These are phyloP conservation scores for Arthroderma sp. DNA, from an alignment of 2,329 filamentous ascomycete genomes.

Conservation along the genomic window DNA sequence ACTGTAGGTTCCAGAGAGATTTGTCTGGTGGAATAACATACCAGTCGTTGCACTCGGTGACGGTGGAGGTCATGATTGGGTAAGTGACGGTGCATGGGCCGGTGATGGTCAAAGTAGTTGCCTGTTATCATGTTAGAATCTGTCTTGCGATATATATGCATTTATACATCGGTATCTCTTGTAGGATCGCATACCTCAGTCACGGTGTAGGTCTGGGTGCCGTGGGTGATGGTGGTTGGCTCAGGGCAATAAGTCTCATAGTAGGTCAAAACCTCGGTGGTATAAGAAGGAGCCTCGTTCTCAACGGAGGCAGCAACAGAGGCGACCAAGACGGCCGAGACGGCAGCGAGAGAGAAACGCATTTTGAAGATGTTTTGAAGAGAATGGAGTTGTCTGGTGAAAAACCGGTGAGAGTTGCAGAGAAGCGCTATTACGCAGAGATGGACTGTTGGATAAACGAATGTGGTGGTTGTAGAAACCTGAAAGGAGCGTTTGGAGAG, in stretches of 20 bases:
- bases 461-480: constrained; percentile 25
- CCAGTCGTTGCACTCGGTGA: constrained; percentile 33
- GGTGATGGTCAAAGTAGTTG: constrained; percentile 58
- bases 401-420: constrained; percentile 16
- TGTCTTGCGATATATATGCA: neutral
- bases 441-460: constrained; percentile 17
- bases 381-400: constrained; percentile 6
- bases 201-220: constrained; percentile 55
- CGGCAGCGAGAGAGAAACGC: constrained; percentile 36
- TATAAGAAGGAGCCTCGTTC: constrained; percentile 8
- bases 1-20: no score
- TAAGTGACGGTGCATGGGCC: constrained; percentile 53
- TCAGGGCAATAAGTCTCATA: constrained; percentile 62
- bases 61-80: constrained; percentile 40
- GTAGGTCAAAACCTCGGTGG: constrained; percentile 36
- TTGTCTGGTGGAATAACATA: constrained; percentile 14
- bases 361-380: constrained; percentile 28
- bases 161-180: neutral
- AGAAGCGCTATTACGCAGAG: constrained; percentile 6
- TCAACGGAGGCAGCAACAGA: constrained; percentile 19
- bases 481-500: constrained; percentile 9
- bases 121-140: constrained; percentile 22
- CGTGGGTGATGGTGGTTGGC: constrained; percentile 51
- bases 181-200: constrained; percentile 38
- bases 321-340: constrained; percentile 27